Percentiles rank a stretch among this genome's conserved stretches.
Conservation (phyloP, 2,329 filamentous ascomycete genomes). For the Clarireedia monteithiana region DNA sequence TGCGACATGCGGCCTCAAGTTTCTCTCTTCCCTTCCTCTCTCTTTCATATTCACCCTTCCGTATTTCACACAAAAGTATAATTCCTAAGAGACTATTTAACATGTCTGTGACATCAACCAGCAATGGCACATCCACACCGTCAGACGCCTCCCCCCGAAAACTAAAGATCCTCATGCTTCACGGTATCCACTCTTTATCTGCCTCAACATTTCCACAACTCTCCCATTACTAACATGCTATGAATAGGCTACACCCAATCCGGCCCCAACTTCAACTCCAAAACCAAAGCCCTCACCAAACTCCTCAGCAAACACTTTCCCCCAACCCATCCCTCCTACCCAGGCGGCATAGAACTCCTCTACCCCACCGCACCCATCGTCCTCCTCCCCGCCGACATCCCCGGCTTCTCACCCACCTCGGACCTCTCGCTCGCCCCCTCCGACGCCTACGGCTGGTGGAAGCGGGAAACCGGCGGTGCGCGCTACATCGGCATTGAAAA, state of each 20-base stretch:
- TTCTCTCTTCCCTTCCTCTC: background rate
- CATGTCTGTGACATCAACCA: background rate
- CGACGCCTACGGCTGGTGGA: slow-evolving; percentile 77
- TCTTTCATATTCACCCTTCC: background rate
- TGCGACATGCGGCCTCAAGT: background rate
- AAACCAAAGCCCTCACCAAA: slow-evolving; percentile 70
- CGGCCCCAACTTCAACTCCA: slow-evolving; percentile 74
- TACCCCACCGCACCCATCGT: slow-evolving; percentile 64
- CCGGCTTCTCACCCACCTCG: slow-evolving; percentile 46
- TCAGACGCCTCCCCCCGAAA: slow-evolving; percentile 12
- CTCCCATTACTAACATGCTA: background rate
- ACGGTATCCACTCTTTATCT: slow-evolving; percentile 41
- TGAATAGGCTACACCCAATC: slow-evolving; percentile 78
- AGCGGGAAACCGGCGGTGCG: slow-evolving; percentile 53
- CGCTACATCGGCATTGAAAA: slow-evolving; percentile 63
- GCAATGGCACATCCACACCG: background rate
- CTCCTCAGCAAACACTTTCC: slow-evolving; percentile 39
- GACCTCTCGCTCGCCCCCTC: slow-evolving; percentile 35
- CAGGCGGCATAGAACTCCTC: slow-evolving; percentile 42
- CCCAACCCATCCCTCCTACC: slow-evolving; percentile 39
- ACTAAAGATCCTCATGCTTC: slow-evolving; percentile 69
- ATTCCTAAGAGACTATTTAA: background rate
- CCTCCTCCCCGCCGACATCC: slow-evolving; percentile 58
- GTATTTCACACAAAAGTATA: background rate
- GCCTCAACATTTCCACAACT: background rate